Base-by-base conservation (phyloP, 306 rosid genomes). In the Styphnolobium japonicum region DNA sequence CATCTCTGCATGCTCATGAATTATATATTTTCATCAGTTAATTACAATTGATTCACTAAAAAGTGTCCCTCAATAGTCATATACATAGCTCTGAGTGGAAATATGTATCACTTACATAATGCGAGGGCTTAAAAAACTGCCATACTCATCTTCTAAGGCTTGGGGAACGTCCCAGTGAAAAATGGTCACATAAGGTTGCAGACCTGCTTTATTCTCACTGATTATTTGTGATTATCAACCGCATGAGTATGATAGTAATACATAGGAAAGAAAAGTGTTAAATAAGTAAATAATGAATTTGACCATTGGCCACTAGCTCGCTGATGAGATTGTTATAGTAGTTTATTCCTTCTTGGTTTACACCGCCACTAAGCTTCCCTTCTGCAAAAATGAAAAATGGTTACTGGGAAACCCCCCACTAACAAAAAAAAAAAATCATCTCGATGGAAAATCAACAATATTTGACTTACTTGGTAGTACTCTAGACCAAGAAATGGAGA, bases 261-360 rank as follows among this genome's bases (percentile, higher is more conserved):
- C 63, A 62, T 52, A 15, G 15, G 67, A 39, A 65, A 48, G 53
- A 58, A 39, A 65, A 48, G 53, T 46, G 10, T 53, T 43, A 52
- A 18, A 14, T 29, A 60, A 45, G 37, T 36, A 34, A 67, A 51
- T 39, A 16, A 5, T 3, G 19, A 67, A 66, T 57, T 75, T 48
- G 9, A 91, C 97, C 94, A 6, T 90, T 88, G 48, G 74, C 68
- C 33, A 88, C 1, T 21, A 92, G 88, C 78, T 87, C 85, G 0
- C 87, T 23, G 79, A 88, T 92, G 67, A 92, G 90, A 25, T 87
- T 82, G 76, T 92, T 87, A 56, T 90, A 92, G 57, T 89, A 90
- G 7, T 84, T 37, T 34, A 92, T 42, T 80, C 91, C 91, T 76
- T 82, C 83, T 21, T 18, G 72, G 79, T 85, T 92, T 42, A 90